Evolutionary conservation across 345 rosid genomes (phyloP), one percentile per base, ranked within the genome.

Genomic region (Citrus medica): DNA sequence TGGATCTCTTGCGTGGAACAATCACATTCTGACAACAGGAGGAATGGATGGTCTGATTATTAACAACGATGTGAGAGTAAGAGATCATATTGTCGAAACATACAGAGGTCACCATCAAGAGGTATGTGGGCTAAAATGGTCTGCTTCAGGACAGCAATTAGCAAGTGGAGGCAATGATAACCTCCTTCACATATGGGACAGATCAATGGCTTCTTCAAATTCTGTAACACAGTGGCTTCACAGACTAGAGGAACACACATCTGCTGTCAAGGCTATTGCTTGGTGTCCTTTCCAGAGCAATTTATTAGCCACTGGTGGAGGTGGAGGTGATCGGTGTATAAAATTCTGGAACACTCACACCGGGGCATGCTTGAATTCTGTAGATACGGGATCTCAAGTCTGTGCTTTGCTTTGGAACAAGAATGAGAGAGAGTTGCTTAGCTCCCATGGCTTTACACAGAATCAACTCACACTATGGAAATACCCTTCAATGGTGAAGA

Each of bases 211-310:
- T 5, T 85, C 86, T 30, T 84, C 85, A 10, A 86, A 80, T 76
- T 85, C 90, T 12, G 38, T 86, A 7, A 79, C 86, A 12, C 92
- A 68, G 70, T 89, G 88, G 87, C 86, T 89, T 32, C 92, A 89
- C 79, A 76, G 88, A 73, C 64, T 89, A 19, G 85, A 87, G 62
- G 92, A 86, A 4, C 92, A 89, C 78, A 85, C 83, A 19, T 79
- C 92, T n/a, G 90, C 90, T 2, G 90, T 89, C 17, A 89, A 87
- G 76, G 92, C 92, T 38, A 87, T 89, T 38, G 89, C 90, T 28
- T 89, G 90, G 92, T 87, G 92, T 74, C 92, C 92, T 25, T 89
- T 89, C 78, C 90, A 89, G 80, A 71, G 85, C 38, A 87, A 89
- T 68, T 67, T 89, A 76, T 82, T 89, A 19, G 90, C 88, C n/a